Conservation (phyloP, 2,329 filamentous ascomycete genomes). For the Colletotrichum somersetense region DNA sequence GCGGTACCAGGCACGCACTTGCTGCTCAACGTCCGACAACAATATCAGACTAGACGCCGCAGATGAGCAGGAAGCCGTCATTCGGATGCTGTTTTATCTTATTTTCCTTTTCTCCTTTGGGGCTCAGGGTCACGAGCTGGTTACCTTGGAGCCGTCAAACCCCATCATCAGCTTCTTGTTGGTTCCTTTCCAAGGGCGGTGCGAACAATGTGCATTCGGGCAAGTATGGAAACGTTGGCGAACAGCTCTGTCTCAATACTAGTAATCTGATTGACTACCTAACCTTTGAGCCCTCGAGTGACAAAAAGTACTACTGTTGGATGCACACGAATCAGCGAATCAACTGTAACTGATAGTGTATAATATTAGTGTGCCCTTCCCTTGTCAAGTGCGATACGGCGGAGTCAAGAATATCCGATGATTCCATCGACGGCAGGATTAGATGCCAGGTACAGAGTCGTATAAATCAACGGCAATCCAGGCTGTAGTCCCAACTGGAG, state of each 20-base stretch:
- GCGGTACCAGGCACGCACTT: neutral
- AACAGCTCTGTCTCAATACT: slow-evolving; percentile 6
- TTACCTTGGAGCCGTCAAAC: neutral
- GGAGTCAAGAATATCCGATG: neutral
- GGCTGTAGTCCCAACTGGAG: neutral
- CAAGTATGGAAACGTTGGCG: neutral
- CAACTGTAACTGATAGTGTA: neutral
- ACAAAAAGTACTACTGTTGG: neutral
- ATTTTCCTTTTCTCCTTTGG: no score
- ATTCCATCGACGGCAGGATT: neutral
- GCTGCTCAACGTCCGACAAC: neutral
- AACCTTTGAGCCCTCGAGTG: neutral
- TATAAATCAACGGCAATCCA: neutral
- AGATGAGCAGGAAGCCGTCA: neutral
- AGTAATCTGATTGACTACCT: neutral
- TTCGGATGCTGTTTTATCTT: neutral
- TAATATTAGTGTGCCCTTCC: neutral
- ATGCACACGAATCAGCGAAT: neutral
- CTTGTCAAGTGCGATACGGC: neutral
- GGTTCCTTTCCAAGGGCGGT: slow-evolving; percentile 2
- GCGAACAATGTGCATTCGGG: slow-evolving; percentile 4
- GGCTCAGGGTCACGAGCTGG: neutral
- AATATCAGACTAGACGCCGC: neutral
- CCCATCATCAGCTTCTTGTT: neutral
- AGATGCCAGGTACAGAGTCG: neutral